Percentiles rank a stretch among this genome's conserved stretches.
Evolutionary conservation across 345 rosid species (phyloP).

Genomic region (Durio zibethinus): DNA sequence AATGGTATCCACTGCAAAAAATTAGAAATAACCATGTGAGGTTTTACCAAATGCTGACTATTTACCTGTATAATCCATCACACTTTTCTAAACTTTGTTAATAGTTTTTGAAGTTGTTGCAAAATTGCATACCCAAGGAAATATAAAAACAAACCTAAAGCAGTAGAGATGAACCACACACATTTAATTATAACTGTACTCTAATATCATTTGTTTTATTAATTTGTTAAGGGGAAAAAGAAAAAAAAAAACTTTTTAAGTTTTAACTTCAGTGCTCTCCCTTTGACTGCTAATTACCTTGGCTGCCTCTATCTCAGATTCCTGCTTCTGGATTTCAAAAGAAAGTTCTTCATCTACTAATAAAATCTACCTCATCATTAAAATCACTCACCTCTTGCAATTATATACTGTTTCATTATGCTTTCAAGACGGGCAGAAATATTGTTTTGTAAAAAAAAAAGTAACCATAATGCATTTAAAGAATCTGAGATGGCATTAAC

Average conservation of each 20-base stretch:
- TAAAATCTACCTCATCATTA: too few species aligned
- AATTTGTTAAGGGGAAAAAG: not conserved
- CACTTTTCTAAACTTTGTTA: not conserved
- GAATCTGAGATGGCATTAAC: too few species aligned
- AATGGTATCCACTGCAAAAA: conserved; percentile 74
- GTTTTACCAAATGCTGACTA: not conserved
- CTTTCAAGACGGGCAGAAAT: too few species aligned
- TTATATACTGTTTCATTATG: too few species aligned
- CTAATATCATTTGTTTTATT: too few species aligned
- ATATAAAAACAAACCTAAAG: not conserved
- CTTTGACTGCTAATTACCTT: conserved; percentile 40
- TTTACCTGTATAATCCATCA: not conserved
- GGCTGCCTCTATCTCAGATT: conserved; percentile 72
- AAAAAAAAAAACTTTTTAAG: not conserved
- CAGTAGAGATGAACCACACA: not conserved
- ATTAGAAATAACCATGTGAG: conserved; percentile 15
- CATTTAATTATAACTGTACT: not conserved
- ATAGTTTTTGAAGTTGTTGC: not conserved
- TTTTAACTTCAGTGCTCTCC: not conserved
- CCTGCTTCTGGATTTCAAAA: conserved; percentile 59
- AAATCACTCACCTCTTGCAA: too few species aligned
- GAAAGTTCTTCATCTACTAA: too few species aligned
- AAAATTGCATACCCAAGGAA: not conserved
- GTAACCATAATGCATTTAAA: too few species aligned
- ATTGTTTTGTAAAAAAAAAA: too few species aligned